These are phyloP conservation scores for Coemansia sp. DNA, from an alignment of 192 early-diverging fungal genomes.

Conservation along the genomic window DNA sequence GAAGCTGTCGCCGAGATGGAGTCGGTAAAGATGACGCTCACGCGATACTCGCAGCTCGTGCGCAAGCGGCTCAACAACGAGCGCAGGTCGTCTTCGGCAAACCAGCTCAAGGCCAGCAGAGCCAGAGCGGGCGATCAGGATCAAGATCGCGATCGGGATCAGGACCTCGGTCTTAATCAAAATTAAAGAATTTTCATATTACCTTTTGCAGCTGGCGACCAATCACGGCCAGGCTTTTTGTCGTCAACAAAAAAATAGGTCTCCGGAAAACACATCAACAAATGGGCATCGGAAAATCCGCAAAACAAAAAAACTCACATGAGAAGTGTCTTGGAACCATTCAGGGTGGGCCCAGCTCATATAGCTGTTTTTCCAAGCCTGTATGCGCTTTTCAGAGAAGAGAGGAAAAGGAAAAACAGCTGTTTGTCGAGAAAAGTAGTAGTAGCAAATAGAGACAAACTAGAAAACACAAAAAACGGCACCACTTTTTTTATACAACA, in stretches of 20 bases:
- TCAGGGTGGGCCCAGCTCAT: background rate
- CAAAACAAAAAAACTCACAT: background rate
- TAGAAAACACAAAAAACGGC: background rate
- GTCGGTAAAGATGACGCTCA: constrained; percentile 20
- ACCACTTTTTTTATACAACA: constrained; percentile 1
- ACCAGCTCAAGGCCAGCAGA: background rate
- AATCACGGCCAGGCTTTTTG: background rate
- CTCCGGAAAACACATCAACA: constrained; percentile 7
- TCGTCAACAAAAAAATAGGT: background rate
- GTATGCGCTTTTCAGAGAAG: background rate
- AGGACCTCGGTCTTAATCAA: background rate
- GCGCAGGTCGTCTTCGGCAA: constrained; percentile 9
- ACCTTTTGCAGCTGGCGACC: background rate
- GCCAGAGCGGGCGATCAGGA: background rate
- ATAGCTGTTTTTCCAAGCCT: background rate
- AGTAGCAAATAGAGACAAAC: background rate
- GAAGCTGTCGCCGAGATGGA: constrained; percentile 30
- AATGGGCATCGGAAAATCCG: constrained; percentile 5
- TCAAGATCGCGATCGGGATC: background rate
- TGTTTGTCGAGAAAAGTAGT: constrained; percentile 1
- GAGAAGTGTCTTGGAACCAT: background rate
- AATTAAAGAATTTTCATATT: background rate
- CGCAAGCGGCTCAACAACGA: constrained; percentile 35
- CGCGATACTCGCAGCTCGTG: constrained; percentile 38
- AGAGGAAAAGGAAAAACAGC: background rate